These are phyloP conservation scores for Colletotrichum noveboracense DNA, from an alignment of 2,329 filamentous ascomycete species.

Conservation along the genomic window DNA sequence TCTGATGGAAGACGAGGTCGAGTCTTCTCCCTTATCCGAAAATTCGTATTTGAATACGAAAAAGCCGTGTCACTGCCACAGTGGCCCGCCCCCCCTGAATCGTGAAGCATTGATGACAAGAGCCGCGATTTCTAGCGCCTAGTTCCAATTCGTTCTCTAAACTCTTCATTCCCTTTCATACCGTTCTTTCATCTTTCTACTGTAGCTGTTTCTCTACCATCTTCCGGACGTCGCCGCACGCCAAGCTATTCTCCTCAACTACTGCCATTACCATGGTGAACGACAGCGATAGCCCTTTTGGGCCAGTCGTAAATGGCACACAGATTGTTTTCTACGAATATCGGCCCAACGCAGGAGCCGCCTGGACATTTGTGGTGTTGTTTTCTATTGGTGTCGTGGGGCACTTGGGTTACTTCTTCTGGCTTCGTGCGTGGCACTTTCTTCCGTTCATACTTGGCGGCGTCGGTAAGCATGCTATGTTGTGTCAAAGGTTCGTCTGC, in stretches of 20 bases:
- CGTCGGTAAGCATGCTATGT: neutral
- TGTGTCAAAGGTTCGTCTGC: too few species aligned
- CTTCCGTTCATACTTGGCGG: constrained; percentile 1
- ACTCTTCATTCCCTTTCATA: fast-evolving
- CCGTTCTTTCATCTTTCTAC: neutral
- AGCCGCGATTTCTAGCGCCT: neutral
- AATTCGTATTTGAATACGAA: neutral
- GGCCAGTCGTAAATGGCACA: constrained; percentile 10
- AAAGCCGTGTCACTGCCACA: neutral
- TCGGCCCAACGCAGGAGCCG: neutral
- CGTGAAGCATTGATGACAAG: neutral
- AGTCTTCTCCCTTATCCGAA: neutral
- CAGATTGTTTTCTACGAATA: constrained; percentile 16
- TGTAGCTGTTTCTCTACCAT: fast-evolving
- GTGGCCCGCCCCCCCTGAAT: neutral
- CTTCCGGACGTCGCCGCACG: neutral
- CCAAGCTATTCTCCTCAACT: too few species aligned
- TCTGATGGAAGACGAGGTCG: fast-evolving
- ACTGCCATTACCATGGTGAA: neutral
- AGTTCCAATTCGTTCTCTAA: neutral
- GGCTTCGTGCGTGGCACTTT: constrained; percentile 1
- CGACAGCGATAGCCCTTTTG: constrained; percentile 2
- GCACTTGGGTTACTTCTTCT: neutral
- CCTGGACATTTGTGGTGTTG: constrained; percentile 13
- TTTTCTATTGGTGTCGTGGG: neutral